Base-by-base conservation (phyloP, 768 basidiomycete species). In the Agaricus sinodeliciosus region DNA sequence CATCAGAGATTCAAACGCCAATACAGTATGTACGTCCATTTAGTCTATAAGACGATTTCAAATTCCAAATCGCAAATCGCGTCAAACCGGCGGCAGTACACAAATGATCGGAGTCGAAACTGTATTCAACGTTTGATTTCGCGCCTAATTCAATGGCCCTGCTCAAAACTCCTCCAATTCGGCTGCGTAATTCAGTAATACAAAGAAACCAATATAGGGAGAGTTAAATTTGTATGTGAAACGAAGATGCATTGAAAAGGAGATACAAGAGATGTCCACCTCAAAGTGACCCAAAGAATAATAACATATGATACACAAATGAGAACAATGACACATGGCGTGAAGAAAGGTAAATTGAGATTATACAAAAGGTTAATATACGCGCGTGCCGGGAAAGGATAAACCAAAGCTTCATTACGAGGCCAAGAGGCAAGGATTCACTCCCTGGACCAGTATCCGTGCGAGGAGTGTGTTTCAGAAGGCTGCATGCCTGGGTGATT, bases 381-480 rank as follows among this genome's bases (percentile, higher is more conserved):
- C 27, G 51, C 47, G 49, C 49, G 31, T 31, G 11, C 11, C 31
- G 42, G 43, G 27, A 39, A 45, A 51, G 37, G 35, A 28, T 42
- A 3, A 43, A 12, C 51, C 27, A 42, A 22, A 25, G 41, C 16
- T 42, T 44, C 43, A 27, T 34, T 15, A 28, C 19, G 25, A 27
- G 37, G 45, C 35, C 15, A 12, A 41, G 9, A 39, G 27, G 25
- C 3, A 43, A 34, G 25, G 40, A 8, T 28, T 60, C 43, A 65
- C 34, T 63, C 63, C 44, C 63, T 60, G 13, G 56, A 45, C 65
- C 64, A 67, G 45, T 61, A 63, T 15, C 51, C 49, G 26, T 58
- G 46, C 11, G 59, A 26, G 12, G 50, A 46, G 46, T 16, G 57
- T 42, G 42, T 58, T 51, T 36, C 58, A 55, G 48, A 36, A 19